phyloP scores from a whole-genome alignment of 257 asterid species.

The Primulina huaijiensis region DNA sequence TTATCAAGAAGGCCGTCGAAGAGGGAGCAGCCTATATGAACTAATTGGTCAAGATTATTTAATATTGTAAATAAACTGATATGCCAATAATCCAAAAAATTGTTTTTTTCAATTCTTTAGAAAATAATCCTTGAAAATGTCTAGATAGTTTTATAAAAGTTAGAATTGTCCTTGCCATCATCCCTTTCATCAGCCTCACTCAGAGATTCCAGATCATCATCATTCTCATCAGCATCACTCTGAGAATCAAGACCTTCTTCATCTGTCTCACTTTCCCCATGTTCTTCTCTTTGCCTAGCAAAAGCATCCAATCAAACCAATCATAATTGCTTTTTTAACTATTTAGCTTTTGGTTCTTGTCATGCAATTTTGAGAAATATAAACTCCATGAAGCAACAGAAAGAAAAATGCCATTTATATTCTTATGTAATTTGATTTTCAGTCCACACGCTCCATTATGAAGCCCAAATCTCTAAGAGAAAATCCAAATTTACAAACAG shows the following conservation, averaged over 20 bases:
- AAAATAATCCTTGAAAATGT: neutral
- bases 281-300: slow-evolving; percentile 66
- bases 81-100: neutral
- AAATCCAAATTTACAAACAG: neutral
- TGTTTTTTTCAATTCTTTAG: neutral
- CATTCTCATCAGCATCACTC: slow-evolving; percentile 34
- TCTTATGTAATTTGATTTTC: neutral
- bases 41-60: neutral
- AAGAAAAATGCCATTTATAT: neutral
- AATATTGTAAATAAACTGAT: neutral
- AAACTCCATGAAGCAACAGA: slow-evolving; percentile 7
- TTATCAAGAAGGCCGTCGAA: neutral
- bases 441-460: slow-evolving; percentile 8
- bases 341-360: neutral
- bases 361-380: neutral
- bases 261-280: slow-evolving; percentile 58
- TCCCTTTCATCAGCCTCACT: slow-evolving; percentile 35
- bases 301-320: slow-evolving; percentile 6
- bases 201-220: slow-evolving; percentile 36
- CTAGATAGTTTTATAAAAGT: neutral
- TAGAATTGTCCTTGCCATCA: slow-evolving; percentile 34
- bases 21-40: neutral
- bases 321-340: no score
- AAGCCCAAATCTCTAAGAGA: neutral
- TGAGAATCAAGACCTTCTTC: slow-evolving; percentile 43